phyloP scores from a whole-genome alignment of 1,139 yeast species.

The Blastobotrys apis region DNA sequence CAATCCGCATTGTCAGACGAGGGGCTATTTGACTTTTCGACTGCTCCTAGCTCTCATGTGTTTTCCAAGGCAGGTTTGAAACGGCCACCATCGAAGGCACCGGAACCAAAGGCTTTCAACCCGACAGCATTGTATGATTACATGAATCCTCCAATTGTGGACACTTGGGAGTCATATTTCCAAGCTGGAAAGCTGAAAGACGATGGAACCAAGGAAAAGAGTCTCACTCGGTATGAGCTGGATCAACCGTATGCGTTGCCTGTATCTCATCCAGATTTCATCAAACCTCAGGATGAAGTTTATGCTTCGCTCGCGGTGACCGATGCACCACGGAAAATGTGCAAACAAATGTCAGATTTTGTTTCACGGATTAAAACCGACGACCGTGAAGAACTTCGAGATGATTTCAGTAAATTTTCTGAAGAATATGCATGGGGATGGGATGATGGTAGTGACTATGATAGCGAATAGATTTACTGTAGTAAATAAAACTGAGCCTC shows the following conservation, averaged over 20 bases:
- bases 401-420: constrained; percentile 48
- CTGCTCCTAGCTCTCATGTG: constrained; percentile 19
- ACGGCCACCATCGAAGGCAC: constrained; percentile 9
- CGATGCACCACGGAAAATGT: constrained; percentile 42
- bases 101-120: background rate
- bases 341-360: constrained; percentile 46
- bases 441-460: constrained; percentile 40
- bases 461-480: background rate
- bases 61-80: constrained; percentile 38
- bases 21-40: constrained; percentile 18
- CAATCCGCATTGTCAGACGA: constrained; percentile 18
- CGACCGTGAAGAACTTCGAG: constrained; percentile 64
- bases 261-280: constrained; percentile 26
- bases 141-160: constrained; percentile 6
- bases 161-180: constrained; percentile 20
- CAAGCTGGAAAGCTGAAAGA: constrained; percentile 16
- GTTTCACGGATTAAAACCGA: constrained; percentile 42
- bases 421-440: constrained; percentile 58
- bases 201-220: constrained; percentile 23
- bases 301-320: constrained; percentile 45
- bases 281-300: constrained; percentile 24
- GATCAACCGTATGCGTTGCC: constrained; percentile 23
- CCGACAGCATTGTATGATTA: constrained; percentile 10
- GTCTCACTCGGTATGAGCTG: constrained; percentile 19
- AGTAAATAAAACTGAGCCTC: background rate